Evolutionary conservation across 805 yeast species (phyloP).

Genomic region (Schwanniomyces sp.): DNA sequence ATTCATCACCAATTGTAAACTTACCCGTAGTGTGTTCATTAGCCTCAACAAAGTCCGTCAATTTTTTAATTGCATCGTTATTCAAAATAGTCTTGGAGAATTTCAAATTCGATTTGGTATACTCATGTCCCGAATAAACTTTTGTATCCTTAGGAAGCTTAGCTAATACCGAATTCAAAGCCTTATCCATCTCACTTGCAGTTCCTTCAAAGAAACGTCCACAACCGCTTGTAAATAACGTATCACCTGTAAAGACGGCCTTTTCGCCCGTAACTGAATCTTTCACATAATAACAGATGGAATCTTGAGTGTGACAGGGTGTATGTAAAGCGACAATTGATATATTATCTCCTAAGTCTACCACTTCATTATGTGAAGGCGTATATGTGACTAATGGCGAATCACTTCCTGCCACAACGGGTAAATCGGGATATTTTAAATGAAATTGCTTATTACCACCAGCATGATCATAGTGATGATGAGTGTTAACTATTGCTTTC

Average conservation of each 20-base stretch:
- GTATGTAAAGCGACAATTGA: slow-evolving; percentile 83
- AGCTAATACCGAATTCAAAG: slow-evolving; percentile 61
- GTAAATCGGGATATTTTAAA: slow-evolving; percentile 43
- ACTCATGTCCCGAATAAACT: slow-evolving; percentile 95
- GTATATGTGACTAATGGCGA: slow-evolving; percentile 71
- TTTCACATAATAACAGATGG: slow-evolving; percentile 78
- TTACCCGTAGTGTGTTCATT: slow-evolving; percentile 82
- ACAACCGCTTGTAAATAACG: slow-evolving; percentile 90
- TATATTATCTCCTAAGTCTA: slow-evolving; percentile 63
- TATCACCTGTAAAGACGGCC: slow-evolving; percentile 94
- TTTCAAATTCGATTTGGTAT: slow-evolving; percentile 76
- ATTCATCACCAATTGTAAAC: slow-evolving; percentile 84
- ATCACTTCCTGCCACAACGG: slow-evolving; percentile 82
- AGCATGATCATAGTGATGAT: slow-evolving; percentile 94
- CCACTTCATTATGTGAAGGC: slow-evolving; percentile 62
- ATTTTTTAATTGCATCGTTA: slow-evolving; percentile 51
- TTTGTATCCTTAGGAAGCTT: slow-evolving; percentile 65
- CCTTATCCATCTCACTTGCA: slow-evolving; percentile 73
- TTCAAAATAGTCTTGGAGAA: slow-evolving; percentile 69
- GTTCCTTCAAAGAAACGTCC: slow-evolving; percentile 96
- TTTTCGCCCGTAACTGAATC: slow-evolving; percentile 64
- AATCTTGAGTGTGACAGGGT: slow-evolving; percentile 97
- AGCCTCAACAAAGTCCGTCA: slow-evolving; percentile 49
- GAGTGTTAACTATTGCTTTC: slow-evolving; percentile 86
- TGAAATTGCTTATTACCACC: slow-evolving; percentile 71